Percentiles rank a stretch among this genome's conserved stretches.
Evolutionary conservation across 306 rosid species (phyloP).

Genomic region (Cercis canadensis): DNA sequence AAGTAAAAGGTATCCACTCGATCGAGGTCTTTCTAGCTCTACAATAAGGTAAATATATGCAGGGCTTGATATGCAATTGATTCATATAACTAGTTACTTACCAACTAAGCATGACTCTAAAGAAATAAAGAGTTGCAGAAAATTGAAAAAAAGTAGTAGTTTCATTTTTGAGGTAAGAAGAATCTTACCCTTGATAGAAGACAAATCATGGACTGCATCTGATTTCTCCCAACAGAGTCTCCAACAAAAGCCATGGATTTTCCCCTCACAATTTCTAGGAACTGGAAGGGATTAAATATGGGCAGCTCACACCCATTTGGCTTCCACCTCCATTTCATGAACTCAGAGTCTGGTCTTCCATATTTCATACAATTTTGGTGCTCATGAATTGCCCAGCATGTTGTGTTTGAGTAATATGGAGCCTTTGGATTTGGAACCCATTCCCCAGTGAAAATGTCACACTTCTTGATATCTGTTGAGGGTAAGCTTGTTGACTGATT

Average conservation of each 20-base stretch:
- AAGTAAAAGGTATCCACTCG: background rate
- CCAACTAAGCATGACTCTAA: background rate
- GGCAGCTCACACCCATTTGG: conserved; percentile 84
- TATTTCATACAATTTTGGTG: conserved; percentile 89
- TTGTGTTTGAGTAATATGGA: conserved; percentile 75
- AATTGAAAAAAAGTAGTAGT: background rate
- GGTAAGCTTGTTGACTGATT: conserved; percentile 43
- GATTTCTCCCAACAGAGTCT: conserved; percentile 94
- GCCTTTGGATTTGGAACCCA: conserved; percentile 85
- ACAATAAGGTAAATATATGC: background rate
- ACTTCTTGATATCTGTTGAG: conserved; percentile 41
- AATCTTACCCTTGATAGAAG: conserved; percentile 54
- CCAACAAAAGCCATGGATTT: conserved; percentile 93
- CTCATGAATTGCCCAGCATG: conserved; percentile 91
- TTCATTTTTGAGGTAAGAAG: background rate
- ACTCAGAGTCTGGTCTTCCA: conserved; percentile 81
- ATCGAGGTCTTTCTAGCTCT: conserved; percentile 32
- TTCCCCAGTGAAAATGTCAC: conserved; percentile 83
- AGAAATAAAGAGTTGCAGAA: background rate
- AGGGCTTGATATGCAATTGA: background rate
- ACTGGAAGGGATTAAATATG: conserved; percentile 77
- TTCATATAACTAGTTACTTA: background rate
- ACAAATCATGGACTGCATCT: conserved; percentile 82
- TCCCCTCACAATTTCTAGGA: conserved; percentile 71
- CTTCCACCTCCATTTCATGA: conserved; percentile 88